Conservation (phyloP, 352 stramenopile species). For the Phytopythium chamaehyphon region DNA sequence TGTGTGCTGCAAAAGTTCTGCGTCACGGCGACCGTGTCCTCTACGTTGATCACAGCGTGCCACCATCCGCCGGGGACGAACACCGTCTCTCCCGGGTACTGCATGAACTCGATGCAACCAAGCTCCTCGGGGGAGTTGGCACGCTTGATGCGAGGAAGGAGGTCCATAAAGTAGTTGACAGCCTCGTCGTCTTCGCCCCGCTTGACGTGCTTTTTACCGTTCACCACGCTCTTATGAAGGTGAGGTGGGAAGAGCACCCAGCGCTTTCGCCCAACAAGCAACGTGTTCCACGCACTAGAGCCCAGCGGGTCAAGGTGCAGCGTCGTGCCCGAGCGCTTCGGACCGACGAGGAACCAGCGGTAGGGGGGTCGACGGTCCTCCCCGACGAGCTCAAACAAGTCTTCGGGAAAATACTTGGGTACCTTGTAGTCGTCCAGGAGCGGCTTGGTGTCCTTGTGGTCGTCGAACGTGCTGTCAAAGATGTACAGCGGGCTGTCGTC, state of each 20-base stretch:
- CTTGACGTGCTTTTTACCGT: constrained; percentile 84
- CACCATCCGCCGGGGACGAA: constrained; percentile 93
- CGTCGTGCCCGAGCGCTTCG: constrained; percentile 89
- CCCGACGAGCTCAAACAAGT: constrained; percentile 81
- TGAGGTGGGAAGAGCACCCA: constrained; percentile 97
- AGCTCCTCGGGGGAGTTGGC: constrained; percentile 48
- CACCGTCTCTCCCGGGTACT: constrained; percentile 88
- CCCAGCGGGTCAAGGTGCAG: constrained; percentile 95
- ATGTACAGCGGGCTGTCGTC: constrained; percentile 95
- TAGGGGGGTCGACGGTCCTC: constrained; percentile 90
- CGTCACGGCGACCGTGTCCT: constrained; percentile 90
- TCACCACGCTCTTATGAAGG: constrained; percentile 60
- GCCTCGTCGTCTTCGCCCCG: constrained; percentile 90
- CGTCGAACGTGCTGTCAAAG: constrained; percentile 95
- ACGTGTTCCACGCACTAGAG: constrained; percentile 96
- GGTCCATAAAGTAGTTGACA: constrained; percentile 91
- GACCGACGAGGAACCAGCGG: constrained; percentile 95
- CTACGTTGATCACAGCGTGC: constrained; percentile 92
- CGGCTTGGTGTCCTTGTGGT: constrained; percentile 72
- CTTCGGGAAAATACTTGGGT: constrained; percentile 75
- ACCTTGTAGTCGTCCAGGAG: constrained; percentile 75
- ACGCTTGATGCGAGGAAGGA: constrained; percentile 89
- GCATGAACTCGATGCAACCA: constrained; percentile 85
- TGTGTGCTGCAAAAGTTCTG: constrained; percentile 92
- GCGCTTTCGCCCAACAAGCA: constrained; percentile 92